Conservation (phyloP, 1,284 basidiomycete genomes). For the Omphalotus olearius region DNA sequence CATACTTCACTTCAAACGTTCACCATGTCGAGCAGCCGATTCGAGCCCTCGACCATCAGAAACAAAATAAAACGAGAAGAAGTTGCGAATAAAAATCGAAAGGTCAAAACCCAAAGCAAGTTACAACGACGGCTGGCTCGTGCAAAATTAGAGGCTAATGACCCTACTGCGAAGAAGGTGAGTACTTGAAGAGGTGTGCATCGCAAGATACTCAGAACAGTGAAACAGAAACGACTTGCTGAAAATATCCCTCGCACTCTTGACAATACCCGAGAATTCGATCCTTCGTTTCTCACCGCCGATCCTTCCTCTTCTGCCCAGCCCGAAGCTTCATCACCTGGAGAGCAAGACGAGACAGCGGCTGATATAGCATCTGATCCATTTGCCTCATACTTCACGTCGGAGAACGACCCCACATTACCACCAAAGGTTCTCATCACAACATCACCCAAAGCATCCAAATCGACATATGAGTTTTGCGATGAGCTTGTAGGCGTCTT, state of each 20-base stretch:
- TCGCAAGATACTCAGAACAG: not conserved
- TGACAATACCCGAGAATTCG: conserved; percentile 90
- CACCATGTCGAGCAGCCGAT: conserved; percentile 48
- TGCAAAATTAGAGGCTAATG: conserved; percentile 67
- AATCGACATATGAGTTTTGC: conserved; percentile 82
- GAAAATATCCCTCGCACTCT: conserved; percentile 89
- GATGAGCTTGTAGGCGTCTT: conserved; percentile 91
- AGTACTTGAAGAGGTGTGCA: conserved; percentile 17
- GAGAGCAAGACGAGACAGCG: conserved; percentile 48
- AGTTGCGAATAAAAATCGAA: conserved; percentile 69
- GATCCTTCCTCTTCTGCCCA: conserved; percentile 49
- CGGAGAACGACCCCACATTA: conserved; percentile 55
- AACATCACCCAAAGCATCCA: conserved; percentile 84
- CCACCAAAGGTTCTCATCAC: conserved; percentile 89
- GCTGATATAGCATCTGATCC: conserved; percentile 69
- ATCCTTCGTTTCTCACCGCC: conserved; percentile 79
- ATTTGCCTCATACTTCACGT: conserved; percentile 68
- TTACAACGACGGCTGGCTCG: conserved; percentile 74
- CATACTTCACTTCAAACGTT: not conserved
- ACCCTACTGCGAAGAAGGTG: conserved; percentile 73
- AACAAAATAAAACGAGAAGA: conserved; percentile 87
- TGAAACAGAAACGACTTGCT: conserved; percentile 66
- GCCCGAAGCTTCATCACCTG: conserved; percentile 22
- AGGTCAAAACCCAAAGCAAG: conserved; percentile 78
- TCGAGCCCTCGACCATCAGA: conserved; percentile 66